Evolutionary conservation across 805 yeast genomes (phyloP), one percentile per base, ranked within the genome.

Genomic region (Cyberlindnera euphorbiiphila): DNA sequence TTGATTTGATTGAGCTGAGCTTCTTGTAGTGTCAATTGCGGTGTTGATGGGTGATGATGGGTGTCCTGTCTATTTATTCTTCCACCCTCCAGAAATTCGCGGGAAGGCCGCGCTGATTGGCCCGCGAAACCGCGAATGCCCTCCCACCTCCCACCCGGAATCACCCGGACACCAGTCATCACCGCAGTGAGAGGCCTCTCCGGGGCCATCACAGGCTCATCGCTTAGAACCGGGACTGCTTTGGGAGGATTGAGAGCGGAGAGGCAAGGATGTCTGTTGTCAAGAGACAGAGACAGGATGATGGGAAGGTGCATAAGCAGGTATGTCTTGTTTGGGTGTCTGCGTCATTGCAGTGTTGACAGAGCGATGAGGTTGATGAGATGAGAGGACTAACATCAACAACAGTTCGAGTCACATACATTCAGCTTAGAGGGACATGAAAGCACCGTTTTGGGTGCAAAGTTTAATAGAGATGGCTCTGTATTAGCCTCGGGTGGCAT

Each of bases 401-500:
- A 21, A 5, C 32, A 49, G 54, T 35, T 25, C 13, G 47, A 44
- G 22, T 19, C 42, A 6, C 46, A 51, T 12, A 17, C 38, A 0
- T 53, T 72, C 10, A 61, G 62, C 12, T 55, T 79, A 6, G 68
- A 65, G 37, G 79, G 79, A 7, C 83, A 78, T 47, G 47, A 59
- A 11, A 79, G 79, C 0, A 62, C 80, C 1, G 79, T 79, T 0
- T 60, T 75, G 13, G 56, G 76, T 2, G 69, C 72, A 5, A 61
- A 66, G 32, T 81, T 81, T 60, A 76, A 66, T 51, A 59, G 53
- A 3, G 59, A 63, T 18, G 89, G 87, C 0, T 53, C 62, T 6
- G 45, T 58, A 7, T 57, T 81, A 14, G 89, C 82, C 0, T 68
- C 87, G 3, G 82, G 79, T 5, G 84, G 88, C 3, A 44, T 65